Evolutionary conservation across 1,139 yeast genomes (phyloP).

Genomic region (Scheffersomyces segobiensis): DNA sequence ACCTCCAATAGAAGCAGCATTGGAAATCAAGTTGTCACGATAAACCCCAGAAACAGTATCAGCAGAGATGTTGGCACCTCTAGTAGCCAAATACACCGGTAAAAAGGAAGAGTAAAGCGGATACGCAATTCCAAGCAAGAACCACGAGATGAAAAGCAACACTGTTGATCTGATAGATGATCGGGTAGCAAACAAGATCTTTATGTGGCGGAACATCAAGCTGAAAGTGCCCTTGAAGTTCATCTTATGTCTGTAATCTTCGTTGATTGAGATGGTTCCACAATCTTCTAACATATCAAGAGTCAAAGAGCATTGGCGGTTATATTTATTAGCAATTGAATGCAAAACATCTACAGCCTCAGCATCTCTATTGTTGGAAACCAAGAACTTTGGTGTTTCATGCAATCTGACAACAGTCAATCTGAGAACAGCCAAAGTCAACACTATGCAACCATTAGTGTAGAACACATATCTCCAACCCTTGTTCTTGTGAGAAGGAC

Average conservation of each 20-base stretch:
- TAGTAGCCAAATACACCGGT: slow-evolving; percentile 36
- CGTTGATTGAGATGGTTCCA: slow-evolving; percentile 23
- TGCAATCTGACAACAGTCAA: slow-evolving; percentile 31
- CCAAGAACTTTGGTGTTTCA: slow-evolving; percentile 39
- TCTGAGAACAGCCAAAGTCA: slow-evolving; percentile 28
- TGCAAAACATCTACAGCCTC: slow-evolving; percentile 33
- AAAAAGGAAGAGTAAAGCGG: slow-evolving; percentile 42
- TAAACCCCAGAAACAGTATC: slow-evolving; percentile 40
- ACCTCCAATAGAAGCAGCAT: slow-evolving; percentile 54
- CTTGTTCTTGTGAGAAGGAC: slow-evolving; percentile 29
- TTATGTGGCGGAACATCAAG: slow-evolving; percentile 20
- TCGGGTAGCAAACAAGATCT: slow-evolving; percentile 26
- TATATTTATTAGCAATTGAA: slow-evolving; percentile 27
- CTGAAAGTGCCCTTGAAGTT: slow-evolving; percentile 16
- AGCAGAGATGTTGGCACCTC: slow-evolving; percentile 41
- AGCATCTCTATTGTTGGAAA: slow-evolving; percentile 32
- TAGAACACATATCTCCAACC: slow-evolving; percentile 43
- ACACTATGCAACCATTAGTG: slow-evolving; percentile 31
- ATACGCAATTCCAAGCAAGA: slow-evolving; percentile 38
- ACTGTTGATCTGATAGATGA: slow-evolving; percentile 28
- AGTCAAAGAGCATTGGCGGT: slow-evolving; percentile 29
- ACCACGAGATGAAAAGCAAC: slow-evolving; percentile 35
- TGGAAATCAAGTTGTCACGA: slow-evolving; percentile 53
- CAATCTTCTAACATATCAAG: slow-evolving; percentile 27
- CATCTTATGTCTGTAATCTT: slow-evolving; percentile 13